Percentiles rank a stretch among this genome's conserved stretches.
Conservation (phyloP, 2,329 filamentous ascomycete genomes). For the Fusarium falciforme region DNA sequence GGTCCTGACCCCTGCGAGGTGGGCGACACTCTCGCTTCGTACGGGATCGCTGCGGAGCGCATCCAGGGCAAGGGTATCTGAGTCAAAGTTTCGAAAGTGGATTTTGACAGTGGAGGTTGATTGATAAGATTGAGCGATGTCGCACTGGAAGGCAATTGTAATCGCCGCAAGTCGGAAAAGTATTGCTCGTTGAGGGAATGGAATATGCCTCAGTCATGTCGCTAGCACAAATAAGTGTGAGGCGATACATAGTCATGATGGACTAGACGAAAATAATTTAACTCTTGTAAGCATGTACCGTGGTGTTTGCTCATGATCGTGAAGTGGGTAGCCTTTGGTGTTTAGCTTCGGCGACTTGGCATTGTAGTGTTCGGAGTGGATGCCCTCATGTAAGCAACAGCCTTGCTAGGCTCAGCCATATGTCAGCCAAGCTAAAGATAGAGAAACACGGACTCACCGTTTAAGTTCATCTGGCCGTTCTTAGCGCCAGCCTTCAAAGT, state of each 20-base stretch:
- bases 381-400: not conserved
- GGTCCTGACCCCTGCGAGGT: conserved; percentile 53
- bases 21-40: conserved; percentile 47
- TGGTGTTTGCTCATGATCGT: not conserved
- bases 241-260: not conserved
- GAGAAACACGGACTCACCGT: not conserved
- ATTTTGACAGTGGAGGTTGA: not conserved
- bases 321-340: not conserved
- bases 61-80: conserved; percentile 49
- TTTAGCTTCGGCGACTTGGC: not conserved
- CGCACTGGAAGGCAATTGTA: conserved; percentile 4
- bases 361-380: not conserved
- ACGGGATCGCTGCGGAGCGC: conserved; percentile 47
- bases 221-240: not conserved
- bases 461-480: not conserved
- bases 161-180: not conserved
- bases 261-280: not conserved
- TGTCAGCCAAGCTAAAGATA: not conserved
- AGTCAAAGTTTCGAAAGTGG: not conserved
- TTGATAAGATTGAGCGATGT: not conserved
- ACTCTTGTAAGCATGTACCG: not conserved
- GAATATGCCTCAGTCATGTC: not conserved
- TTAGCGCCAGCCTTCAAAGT: not conserved
- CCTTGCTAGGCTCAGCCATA: not conserved
- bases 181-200: not conserved